A percentile compares a stretch with the other conserved stretches of the same genome.
phyloP scores from a whole-genome alignment of 2,329 filamentous ascomycete genomes.

The Fusarium metavorans region DNA sequence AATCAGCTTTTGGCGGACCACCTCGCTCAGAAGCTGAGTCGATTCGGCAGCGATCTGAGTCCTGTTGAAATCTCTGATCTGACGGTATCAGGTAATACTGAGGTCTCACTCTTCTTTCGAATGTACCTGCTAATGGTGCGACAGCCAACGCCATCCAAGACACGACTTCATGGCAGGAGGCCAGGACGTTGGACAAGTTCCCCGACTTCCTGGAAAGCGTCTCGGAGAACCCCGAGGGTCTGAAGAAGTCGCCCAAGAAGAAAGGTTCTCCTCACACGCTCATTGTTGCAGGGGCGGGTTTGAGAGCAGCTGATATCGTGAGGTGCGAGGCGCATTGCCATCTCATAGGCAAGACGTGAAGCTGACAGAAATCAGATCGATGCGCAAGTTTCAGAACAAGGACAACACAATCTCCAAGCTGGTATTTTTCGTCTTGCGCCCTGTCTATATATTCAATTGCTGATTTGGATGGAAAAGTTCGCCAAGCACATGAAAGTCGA shows the following conservation, averaged over 20 bases:
- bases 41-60: constrained; percentile 85
- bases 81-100: constrained; percentile 76
- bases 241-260: constrained; percentile 74
- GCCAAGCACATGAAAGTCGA: constrained; percentile 98
- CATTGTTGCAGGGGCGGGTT: constrained; percentile 84
- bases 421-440: constrained; percentile 48
- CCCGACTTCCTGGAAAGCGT: constrained; percentile 82
- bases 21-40: constrained; percentile 80
- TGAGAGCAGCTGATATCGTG: constrained; percentile 87
- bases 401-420: constrained; percentile 86
- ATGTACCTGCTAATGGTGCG: background rate
- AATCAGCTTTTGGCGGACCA: constrained; percentile 86
- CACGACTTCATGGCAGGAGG: constrained; percentile 78
- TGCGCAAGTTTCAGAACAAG: constrained; percentile 84
- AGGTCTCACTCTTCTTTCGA: background rate
- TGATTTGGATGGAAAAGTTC: constrained; percentile 63
- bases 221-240: constrained; percentile 65
- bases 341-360: background rate
- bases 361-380: constrained; percentile 61
- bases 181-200: constrained; percentile 77
- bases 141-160: constrained; percentile 81
- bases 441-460: background rate
- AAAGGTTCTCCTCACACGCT: constrained; percentile 86
- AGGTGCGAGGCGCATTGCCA: constrained; percentile 60
- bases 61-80: constrained; percentile 86